Conservation (phyloP, 495 filamentous ascomycete species). For the Astrothelium macrocarpum region DNA sequence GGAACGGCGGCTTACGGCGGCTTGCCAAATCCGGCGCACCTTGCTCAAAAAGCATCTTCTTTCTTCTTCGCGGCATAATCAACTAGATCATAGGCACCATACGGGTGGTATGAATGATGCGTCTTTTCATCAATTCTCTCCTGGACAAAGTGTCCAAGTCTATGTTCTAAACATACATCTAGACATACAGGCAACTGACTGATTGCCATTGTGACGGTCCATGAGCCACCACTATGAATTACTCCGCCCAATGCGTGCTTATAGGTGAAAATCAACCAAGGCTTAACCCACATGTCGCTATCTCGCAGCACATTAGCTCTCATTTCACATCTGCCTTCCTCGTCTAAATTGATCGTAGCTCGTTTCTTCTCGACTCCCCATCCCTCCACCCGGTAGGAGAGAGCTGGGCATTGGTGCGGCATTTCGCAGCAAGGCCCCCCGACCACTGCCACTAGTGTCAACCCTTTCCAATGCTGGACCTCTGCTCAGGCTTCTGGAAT, state of each 20-base stretch:
- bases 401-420: slow-evolving; percentile 4
- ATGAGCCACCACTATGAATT: not conserved
- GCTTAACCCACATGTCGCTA: not conserved
- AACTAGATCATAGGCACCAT: too few relatives aligned
- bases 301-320: not conserved
- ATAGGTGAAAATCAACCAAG: not conserved
- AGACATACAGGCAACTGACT: too few relatives aligned
- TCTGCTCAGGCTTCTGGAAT: slow-evolving; percentile 18
- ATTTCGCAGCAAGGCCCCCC: slow-evolving; percentile 22
- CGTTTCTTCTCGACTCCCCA: slow-evolving; percentile 14
- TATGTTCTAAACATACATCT: not conserved
- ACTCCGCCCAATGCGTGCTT: not conserved
- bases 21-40: too few relatives aligned
- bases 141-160: not conserved
- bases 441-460: slow-evolving; percentile 25
- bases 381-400: slow-evolving; percentile 11
- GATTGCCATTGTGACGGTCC: not conserved
- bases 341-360: slow-evolving; percentile 23
- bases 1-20: too few relatives aligned
- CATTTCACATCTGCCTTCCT: slow-evolving; percentile 8
- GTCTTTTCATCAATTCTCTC: too few relatives aligned
- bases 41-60: too few relatives aligned
- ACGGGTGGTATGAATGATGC: too few relatives aligned
- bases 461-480: slow-evolving; percentile 12
- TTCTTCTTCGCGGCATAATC: too few relatives aligned